These are phyloP conservation scores for Pichia norvegensis DNA, from an alignment of 1,139 yeast species.

Conservation along the genomic window DNA sequence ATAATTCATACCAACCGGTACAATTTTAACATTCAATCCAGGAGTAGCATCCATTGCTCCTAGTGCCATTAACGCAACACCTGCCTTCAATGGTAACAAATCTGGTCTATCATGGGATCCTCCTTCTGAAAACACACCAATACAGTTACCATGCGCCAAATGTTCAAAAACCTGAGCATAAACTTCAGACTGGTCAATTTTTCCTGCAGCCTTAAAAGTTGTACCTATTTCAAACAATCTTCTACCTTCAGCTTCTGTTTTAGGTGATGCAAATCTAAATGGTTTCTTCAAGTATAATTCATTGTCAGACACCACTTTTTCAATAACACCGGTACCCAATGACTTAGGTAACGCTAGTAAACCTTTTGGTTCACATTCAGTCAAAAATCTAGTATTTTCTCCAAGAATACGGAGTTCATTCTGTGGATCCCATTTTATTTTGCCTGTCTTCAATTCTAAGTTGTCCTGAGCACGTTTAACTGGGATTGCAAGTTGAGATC, in stretches of 20 bases:
- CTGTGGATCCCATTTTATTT: slow-evolving; percentile 33
- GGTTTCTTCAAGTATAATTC: slow-evolving; percentile 66
- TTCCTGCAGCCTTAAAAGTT: slow-evolving; percentile 63
- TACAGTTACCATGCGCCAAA: slow-evolving; percentile 66
- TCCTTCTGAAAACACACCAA: slow-evolving; percentile 97
- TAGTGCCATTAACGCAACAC: slow-evolving; percentile 95
- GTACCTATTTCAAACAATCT: slow-evolving; percentile 47
- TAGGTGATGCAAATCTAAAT: slow-evolving; percentile 38
- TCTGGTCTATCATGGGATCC: slow-evolving; percentile 95
- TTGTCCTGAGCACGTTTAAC: slow-evolving; percentile 90
- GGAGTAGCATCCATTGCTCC: slow-evolving; percentile 80
- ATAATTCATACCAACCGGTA: slow-evolving; percentile 96
- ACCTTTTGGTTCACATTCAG: slow-evolving; percentile 61
- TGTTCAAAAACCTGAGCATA: slow-evolving; percentile 78
- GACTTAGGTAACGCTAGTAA: slow-evolving; percentile 72
- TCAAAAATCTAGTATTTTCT: slow-evolving; percentile 52
- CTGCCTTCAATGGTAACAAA: slow-evolving; percentile 85
- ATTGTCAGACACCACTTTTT: slow-evolving; percentile 64
- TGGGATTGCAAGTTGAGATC: slow-evolving; percentile 75
- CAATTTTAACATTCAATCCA: slow-evolving; percentile 68
- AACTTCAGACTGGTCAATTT: slow-evolving; percentile 77
- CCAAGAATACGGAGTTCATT: slow-evolving; percentile 51
- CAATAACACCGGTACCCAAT: slow-evolving; percentile 69
- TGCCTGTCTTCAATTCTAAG: slow-evolving; percentile 34
- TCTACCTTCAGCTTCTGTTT: slow-evolving; percentile 32